A percentile compares a stretch with the other conserved stretches of the same genome.
phyloP scores from a whole-genome alignment of 2,329 filamentous ascomycete genomes.

The Coleophoma eucalyptorum region DNA sequence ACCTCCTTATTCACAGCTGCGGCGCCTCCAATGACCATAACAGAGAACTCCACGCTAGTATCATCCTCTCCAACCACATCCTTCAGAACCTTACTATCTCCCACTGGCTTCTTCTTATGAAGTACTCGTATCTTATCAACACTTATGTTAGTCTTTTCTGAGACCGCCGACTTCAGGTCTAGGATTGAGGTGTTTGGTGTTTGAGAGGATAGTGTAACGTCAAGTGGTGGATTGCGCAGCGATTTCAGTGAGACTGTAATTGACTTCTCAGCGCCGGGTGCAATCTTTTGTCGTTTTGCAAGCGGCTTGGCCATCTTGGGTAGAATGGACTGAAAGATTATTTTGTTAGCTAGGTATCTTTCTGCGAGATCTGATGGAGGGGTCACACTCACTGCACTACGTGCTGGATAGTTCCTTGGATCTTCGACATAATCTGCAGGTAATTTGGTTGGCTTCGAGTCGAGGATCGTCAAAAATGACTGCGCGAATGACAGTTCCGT shows the following conservation, averaged over 20 bases:
- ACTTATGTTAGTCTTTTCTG: constrained; percentile 56
- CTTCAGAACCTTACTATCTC: constrained; percentile 71
- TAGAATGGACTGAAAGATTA: constrained; percentile 59
- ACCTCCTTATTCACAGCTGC: constrained; percentile 36
- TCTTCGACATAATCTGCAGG: constrained; percentile 90
- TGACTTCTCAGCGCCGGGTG: constrained; percentile 49
- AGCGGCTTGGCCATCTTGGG: constrained; percentile 61
- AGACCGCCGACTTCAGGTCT: constrained; percentile 71
- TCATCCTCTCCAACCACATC: constrained; percentile 63
- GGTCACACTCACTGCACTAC: constrained; percentile 62
- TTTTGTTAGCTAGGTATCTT: constrained; percentile 1
- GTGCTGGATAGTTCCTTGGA: constrained; percentile 70
- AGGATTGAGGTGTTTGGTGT: constrained; percentile 69
- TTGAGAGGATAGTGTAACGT: constrained; percentile 61
- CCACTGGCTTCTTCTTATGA: constrained; percentile 80
- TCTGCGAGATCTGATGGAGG: too few relatives aligned
- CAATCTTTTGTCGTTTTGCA: constrained; percentile 37
- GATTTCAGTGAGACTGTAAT: constrained; percentile 66
- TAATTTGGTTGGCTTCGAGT: constrained; percentile 75
- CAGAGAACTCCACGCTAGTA: constrained; percentile 66
- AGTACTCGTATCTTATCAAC: constrained; percentile 83
- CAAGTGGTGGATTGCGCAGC: constrained; percentile 69
- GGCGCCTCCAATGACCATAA: constrained; percentile 84
- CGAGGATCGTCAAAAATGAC: constrained; percentile 75
- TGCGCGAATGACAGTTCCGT: constrained; percentile 84